Conservation (phyloP, 1,284 basidiomycete genomes). For the Phylloboletellus chloephorus region DNA sequence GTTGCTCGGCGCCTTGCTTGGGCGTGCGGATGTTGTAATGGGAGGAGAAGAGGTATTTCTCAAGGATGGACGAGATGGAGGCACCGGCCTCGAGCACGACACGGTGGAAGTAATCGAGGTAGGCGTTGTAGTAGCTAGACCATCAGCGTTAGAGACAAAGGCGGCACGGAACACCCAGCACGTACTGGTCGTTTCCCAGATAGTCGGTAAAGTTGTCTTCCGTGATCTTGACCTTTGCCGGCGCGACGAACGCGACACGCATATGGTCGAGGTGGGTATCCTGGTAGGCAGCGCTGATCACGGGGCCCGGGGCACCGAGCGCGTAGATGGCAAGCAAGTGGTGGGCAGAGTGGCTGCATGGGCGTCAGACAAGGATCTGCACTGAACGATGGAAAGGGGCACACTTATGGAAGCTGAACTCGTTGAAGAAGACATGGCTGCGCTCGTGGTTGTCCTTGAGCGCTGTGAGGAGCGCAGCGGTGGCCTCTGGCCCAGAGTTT, state of each 20-base stretch:
- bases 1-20: constrained; percentile 30
- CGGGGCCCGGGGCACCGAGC: constrained; percentile 36
- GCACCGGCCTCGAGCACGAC: constrained; percentile 29
- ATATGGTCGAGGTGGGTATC: constrained; percentile 32
- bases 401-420: constrained; percentile 55
- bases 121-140: constrained; percentile 33
- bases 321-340: constrained; percentile 39
- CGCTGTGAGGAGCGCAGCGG: constrained; percentile 37
- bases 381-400: constrained; percentile 2
- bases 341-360: constrained; percentile 37
- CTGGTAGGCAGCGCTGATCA: constrained; percentile 38
- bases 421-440: constrained; percentile 60
- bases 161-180: background rate
- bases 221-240: constrained; percentile 31
- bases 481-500: constrained; percentile 47
- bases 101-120: constrained; percentile 33
- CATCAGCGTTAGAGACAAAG: background rate
- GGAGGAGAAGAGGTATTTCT: constrained; percentile 27
- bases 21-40: constrained; percentile 25
- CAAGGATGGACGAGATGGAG: constrained; percentile 19
- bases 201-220: constrained; percentile 38
- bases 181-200: constrained; percentile 39
- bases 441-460: constrained; percentile 54
- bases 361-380: constrained; percentile 1
- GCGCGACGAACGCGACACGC: constrained; percentile 34